Percentiles rank a stretch among this genome's conserved stretches.
These are phyloP conservation scores for Cladophialophora chaetospira DNA, from an alignment of 2,329 filamentous ascomycete genomes.

Conservation along the genomic window DNA sequence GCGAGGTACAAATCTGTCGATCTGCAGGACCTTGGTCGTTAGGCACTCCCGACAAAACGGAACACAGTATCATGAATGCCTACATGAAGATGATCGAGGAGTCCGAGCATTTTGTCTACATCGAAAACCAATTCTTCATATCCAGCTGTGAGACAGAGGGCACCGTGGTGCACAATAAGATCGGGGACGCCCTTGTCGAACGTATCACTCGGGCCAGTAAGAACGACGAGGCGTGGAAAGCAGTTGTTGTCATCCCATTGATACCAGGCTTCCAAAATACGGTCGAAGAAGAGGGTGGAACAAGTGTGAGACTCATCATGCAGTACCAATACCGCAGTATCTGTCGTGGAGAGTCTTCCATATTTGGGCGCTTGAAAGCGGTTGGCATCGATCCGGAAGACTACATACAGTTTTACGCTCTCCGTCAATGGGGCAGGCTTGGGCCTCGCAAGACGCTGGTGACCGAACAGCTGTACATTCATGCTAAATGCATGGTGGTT, in stretches of 20 bases:
- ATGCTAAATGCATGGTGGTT: constrained; percentile 94
- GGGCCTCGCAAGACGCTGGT: constrained; percentile 78
- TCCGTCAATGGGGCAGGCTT: constrained; percentile 90
- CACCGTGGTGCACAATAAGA: constrained; percentile 85
- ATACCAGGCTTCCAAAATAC: constrained; percentile 99
- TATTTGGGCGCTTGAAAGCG: constrained; percentile 81
- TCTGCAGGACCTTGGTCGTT: constrained; percentile 91
- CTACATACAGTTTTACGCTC: constrained; percentile 91
- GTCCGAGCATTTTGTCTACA: constrained; percentile 96
- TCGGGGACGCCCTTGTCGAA: constrained; percentile 91
- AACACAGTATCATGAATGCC: constrained; percentile 93
- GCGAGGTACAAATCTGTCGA: constrained; percentile 92
- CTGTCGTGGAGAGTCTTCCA: constrained; percentile 85
- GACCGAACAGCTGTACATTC: constrained; percentile 96
- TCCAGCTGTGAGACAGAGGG: constrained; percentile 87
- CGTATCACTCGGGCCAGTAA: constrained; percentile 82
- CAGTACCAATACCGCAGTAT: constrained; percentile 97
- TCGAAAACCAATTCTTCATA: constrained; percentile 98
- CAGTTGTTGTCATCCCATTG: constrained; percentile 84
- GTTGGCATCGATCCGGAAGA: constrained; percentile 88
- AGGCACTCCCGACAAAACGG: constrained; percentile 77
- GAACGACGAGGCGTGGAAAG: constrained; percentile 86
- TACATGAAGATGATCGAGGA: constrained; percentile 94
- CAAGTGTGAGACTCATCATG: constrained; percentile 91
- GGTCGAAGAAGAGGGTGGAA: constrained; percentile 90